phyloP scores from a whole-genome alignment of 1,139 yeast species.

The Nakaseomyces kungkrabaensis region DNA sequence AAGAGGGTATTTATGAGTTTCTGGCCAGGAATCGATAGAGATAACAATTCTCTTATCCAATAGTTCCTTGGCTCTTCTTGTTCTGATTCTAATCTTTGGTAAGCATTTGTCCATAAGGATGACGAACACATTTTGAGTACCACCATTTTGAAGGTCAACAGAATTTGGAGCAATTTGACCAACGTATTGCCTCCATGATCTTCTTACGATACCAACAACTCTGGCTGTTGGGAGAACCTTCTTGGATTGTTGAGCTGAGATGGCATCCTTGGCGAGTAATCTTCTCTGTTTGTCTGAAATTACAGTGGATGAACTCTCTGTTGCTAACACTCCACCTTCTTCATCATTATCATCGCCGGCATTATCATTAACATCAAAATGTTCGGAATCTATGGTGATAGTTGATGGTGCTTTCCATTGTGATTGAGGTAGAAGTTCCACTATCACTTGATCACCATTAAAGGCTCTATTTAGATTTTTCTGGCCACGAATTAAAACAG shows the following conservation, averaged over 20 bases:
- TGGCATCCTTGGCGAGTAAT: slow-evolving; percentile 68
- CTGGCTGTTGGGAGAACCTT: slow-evolving; percentile 81
- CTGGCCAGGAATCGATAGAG: slow-evolving; percentile 88
- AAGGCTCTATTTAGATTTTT: slow-evolving; percentile 83
- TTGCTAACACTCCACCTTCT: slow-evolving; percentile 23
- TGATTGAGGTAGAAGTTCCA: slow-evolving; percentile 74
- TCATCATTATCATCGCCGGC: slow-evolving; percentile 47
- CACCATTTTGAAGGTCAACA: slow-evolving; percentile 42
- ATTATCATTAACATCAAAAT: slow-evolving; percentile 50
- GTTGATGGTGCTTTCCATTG: slow-evolving; percentile 86
- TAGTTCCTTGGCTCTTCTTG: slow-evolving; percentile 75
- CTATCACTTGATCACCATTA: slow-evolving; percentile 84
- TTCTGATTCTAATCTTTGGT: slow-evolving; percentile 78
- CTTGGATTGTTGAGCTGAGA: slow-evolving; percentile 43
- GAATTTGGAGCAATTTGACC: slow-evolving; percentile 87
- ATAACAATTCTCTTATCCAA: slow-evolving; percentile 84
- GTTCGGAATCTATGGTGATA: slow-evolving; percentile 67
- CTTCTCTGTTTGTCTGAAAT: slow-evolving; percentile 71
- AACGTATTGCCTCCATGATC: slow-evolving; percentile 95
- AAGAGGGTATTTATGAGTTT: slow-evolving; percentile 73
- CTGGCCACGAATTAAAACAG: slow-evolving; percentile 72
- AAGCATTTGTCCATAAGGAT: slow-evolving; percentile 80
- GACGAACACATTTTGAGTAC: slow-evolving; percentile 74
- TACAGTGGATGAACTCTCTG: slow-evolving; percentile 25
- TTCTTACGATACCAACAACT: slow-evolving; percentile 76